These are phyloP conservation scores for Austroboletus olivaceoglutinosus DNA, from an alignment of 1,284 basidiomycete species.

Conservation along the genomic window DNA sequence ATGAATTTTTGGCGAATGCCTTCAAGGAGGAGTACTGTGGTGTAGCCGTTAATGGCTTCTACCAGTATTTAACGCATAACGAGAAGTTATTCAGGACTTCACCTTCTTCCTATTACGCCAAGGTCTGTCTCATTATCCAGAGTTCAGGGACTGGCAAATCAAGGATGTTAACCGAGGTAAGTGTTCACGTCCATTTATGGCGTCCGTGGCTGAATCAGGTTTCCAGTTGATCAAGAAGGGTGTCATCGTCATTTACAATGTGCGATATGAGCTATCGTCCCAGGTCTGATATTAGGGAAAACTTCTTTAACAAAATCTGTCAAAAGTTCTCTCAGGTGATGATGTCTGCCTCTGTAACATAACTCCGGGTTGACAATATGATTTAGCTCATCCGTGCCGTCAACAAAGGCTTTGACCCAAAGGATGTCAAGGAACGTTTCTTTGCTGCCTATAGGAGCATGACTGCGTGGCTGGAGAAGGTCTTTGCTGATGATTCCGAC, in stretches of 20 bases:
- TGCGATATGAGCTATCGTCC: not conserved
- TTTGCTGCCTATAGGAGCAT: not conserved
- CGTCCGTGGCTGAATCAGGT: not conserved
- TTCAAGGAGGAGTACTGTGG: too few species aligned
- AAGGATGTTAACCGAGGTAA: constrained; percentile 19
- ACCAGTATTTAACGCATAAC: too few species aligned
- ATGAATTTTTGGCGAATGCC: too few species aligned
- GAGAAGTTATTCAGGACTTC: not conserved
- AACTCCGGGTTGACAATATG: not conserved
- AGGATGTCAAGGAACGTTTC: not conserved
- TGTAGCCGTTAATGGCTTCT: too few species aligned
- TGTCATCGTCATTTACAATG: constrained; percentile 16
- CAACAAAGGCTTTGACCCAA: not conserved
- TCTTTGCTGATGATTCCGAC: not conserved
- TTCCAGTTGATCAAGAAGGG: constrained; percentile 11
- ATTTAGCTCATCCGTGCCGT: not conserved
- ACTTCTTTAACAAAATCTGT: constrained; percentile 4
- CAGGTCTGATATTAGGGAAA: not conserved
- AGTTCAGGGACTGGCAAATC: constrained; percentile 27
- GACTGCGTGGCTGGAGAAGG: not conserved
- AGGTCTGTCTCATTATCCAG: constrained; percentile 20
- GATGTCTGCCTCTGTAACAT: not conserved
- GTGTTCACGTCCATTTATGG: not conserved
- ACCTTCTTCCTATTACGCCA: constrained; percentile 10
- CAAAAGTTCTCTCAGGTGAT: not conserved